Evolutionary conservation across 495 filamentous ascomycete species (phyloP).

Genomic region (Clavariopsis aquatica): DNA sequence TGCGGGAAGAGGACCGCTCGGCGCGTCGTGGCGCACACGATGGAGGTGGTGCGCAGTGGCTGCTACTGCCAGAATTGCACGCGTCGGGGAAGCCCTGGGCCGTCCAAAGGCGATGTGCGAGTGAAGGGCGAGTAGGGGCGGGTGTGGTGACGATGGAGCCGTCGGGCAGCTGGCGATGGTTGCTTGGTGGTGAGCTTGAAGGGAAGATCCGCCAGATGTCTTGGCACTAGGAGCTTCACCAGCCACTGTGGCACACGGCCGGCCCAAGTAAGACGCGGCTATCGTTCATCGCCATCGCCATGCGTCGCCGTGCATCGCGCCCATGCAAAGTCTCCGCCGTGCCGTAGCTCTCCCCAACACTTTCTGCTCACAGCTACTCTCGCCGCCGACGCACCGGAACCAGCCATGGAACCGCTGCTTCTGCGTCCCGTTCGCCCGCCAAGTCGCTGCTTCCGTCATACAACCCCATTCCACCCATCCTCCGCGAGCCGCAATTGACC

Average conservation of each 20-base stretch:
- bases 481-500: conserved; percentile 9
- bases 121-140: too few species aligned
- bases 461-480: neutral
- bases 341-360: neutral
- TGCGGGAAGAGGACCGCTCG: too few species aligned
- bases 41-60: too few species aligned
- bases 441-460: conserved; percentile 19
- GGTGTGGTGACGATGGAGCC: neutral
- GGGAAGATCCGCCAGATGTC: too few species aligned
- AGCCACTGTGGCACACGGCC: too few species aligned
- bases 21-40: too few species aligned
- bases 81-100: too few species aligned
- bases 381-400: neutral
- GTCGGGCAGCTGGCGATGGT: neutral
- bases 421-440: conserved; percentile 1
- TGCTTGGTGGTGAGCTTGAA: neutral
- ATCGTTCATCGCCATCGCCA: too few species aligned
- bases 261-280: too few species aligned
- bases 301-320: neutral
- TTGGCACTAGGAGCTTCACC: too few species aligned
- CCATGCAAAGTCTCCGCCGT: neutral
- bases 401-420: conserved; percentile 1
- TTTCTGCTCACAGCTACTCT: neutral
- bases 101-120: too few species aligned
- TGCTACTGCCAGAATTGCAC: too few species aligned